phyloP scores from a whole-genome alignment of 2,329 filamentous ascomycete species.

The Penicillium frequentans region DNA sequence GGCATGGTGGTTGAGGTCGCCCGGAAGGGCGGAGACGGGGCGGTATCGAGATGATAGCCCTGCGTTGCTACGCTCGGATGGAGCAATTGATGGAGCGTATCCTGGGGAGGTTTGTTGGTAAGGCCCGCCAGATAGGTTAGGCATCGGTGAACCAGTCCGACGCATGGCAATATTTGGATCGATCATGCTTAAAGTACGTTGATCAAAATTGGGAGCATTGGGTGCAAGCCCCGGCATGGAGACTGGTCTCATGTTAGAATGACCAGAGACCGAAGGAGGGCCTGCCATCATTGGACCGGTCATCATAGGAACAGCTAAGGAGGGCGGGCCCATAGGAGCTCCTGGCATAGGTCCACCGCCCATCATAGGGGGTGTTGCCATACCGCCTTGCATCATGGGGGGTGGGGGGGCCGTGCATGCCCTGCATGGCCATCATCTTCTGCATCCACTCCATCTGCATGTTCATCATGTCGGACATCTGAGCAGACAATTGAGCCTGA shows the following conservation, averaged over 20 bases:
- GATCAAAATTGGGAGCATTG: slow-evolving; percentile 34
- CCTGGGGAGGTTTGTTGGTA: slow-evolving; percentile 32
- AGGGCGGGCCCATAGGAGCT: slow-evolving; percentile 14
- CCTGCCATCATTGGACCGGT: slow-evolving; percentile 10
- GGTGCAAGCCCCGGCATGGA: slow-evolving; percentile 44
- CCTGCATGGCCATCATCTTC: slow-evolving; percentile 64
- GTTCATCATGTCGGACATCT: slow-evolving; percentile 86
- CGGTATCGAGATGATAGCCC: slow-evolving; percentile 88
- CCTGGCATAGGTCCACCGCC: not conserved
- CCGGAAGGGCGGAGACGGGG: slow-evolving; percentile 71
- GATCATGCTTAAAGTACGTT: slow-evolving; percentile 81
- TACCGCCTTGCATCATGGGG: slow-evolving; percentile 30
- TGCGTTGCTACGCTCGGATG: slow-evolving; percentile 91
- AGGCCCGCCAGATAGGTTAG: slow-evolving; percentile 30
- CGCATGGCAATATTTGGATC: slow-evolving; percentile 57
- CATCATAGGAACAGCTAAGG: slow-evolving; percentile 14
- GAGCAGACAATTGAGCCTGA: slow-evolving; percentile 76
- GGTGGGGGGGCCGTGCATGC: slow-evolving; percentile 33
- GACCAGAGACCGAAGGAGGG: slow-evolving; percentile 24
- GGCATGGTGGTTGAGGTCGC: slow-evolving; percentile 34
- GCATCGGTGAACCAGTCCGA: slow-evolving; percentile 37
- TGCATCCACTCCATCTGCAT: slow-evolving; percentile 97
- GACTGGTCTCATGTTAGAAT: slow-evolving; percentile 44
- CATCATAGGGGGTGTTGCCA: slow-evolving; percentile 20
- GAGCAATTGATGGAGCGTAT: slow-evolving; percentile 89